Evolutionary conservation across 345 rosid species (phyloP), one percentile per base, ranked within the genome.

Genomic region (Psidium guajava): DNA sequence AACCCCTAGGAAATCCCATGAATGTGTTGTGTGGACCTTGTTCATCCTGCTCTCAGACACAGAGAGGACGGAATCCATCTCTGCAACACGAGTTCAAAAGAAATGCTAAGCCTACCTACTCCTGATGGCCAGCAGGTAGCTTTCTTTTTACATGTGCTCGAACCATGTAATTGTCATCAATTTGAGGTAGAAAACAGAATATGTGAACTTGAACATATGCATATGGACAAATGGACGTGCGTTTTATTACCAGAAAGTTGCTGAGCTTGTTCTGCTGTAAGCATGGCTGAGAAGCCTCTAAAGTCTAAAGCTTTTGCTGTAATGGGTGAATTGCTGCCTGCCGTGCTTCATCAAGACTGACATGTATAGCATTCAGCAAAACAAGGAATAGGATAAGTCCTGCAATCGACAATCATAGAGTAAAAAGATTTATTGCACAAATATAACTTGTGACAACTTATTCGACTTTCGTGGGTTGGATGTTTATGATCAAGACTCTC

Each of bases 271-370:
- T 91, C 84, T 75, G 88, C 87, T 55, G 92, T 90, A 51, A 90
- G 92, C 90, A 88, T 88, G 77, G 94, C 93, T 13, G 92, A 88
- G 87, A 87, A 92, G 61, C 93, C 93, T 83, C 90, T 88, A n/a
- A 92, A 92, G 89, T 36, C 36, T 36, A 36, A 36, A 36, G 36
- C 88, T 89, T 87, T 88, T 91, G 81, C 89, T 91, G 87, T 89
- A 90, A 86, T 90, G 94, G 90, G 36, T 92, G 91, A 85, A 89
- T 27, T 61, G 88, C 83, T 6, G 69, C 89, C 54, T 88, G 82
- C 58, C 82, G 28, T 10, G 93, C 94, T 85, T 27, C 90, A 57
- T 86, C 59, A 15, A 84, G 55, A 86, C 94, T 91, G 92, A 58
- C 40, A 20, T 56, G 84, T 49, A 21, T 69, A 32, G 42, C 44